Evolutionary conservation across 1,284 basidiomycete species (phyloP).

Genomic region (Naganishia sp.): DNA sequence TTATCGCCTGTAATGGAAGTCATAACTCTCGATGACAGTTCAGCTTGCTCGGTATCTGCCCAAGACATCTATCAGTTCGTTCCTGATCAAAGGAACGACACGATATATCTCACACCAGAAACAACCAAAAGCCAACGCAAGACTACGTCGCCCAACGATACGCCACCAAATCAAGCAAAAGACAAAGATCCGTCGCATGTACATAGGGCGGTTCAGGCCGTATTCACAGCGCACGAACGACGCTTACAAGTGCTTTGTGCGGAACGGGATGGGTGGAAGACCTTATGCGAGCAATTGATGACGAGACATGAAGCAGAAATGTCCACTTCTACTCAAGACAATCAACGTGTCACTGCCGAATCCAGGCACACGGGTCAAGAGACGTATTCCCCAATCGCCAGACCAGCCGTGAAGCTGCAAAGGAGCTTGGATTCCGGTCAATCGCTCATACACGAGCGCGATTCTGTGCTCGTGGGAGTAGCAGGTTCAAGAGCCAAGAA

Average conservation of each 20-base stretch:
- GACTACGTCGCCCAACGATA: no score
- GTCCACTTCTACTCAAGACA: not conserved
- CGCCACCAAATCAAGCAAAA: no score
- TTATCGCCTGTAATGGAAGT: not conserved
- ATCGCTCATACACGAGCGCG: no score
- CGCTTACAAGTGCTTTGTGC: not conserved
- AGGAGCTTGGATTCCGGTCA: no score
- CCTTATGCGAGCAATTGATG: constrained; percentile 12
- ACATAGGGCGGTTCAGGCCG: not conserved
- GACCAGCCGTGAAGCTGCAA: no score
- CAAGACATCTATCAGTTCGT: no score
- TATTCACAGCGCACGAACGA: constrained; percentile 15
- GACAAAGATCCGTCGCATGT: no score
- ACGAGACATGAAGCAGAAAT: constrained; percentile 6
- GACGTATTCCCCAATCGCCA: no score
- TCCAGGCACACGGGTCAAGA: no score
- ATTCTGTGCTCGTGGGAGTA: no score
- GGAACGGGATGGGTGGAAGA: constrained; percentile 25
- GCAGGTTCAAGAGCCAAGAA: no score
- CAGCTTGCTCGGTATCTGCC: not conserved
- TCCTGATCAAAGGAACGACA: not conserved
- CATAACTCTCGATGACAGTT: constrained; percentile 19
- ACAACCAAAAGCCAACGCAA: not conserved
- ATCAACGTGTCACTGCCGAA: not conserved
- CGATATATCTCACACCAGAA: constrained; percentile 13